Conservation (phyloP, 2,329 filamentous ascomycete species). For the Eutypella sp. region DNA sequence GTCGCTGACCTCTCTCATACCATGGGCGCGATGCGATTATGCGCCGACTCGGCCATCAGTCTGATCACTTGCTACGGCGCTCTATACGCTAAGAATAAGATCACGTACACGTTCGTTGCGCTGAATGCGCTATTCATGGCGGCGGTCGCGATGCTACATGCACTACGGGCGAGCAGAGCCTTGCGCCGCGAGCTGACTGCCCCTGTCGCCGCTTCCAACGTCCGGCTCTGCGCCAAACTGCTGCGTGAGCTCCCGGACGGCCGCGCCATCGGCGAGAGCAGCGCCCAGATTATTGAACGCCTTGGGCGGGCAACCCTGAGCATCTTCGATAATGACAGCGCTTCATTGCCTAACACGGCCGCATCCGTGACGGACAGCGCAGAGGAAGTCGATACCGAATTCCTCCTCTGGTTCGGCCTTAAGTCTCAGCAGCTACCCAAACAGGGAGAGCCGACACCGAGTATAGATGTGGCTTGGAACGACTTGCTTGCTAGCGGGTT, state of each 20-base stretch:
- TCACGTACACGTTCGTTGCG: conserved; percentile 23
- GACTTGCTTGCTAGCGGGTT: conserved; percentile 5
- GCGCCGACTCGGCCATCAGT: conserved; percentile 12
- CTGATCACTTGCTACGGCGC: conserved; percentile 13
- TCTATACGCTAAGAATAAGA: conserved; percentile 21
- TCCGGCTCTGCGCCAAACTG: not conserved
- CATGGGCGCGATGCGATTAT: conserved; percentile 9
- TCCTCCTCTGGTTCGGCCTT: conserved; percentile 20
- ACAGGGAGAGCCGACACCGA: conserved; percentile 3
- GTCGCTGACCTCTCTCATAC: too few species aligned
- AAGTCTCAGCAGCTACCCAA: conserved; percentile 3
- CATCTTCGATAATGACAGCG: not conserved
- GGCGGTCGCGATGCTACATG: conserved; percentile 23
- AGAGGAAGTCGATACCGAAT: conserved; percentile 16
- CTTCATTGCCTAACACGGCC: conserved; percentile 3
- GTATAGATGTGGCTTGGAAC: conserved; percentile 6
- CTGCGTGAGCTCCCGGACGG: not conserved
- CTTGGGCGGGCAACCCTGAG: not conserved
- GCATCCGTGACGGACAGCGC: conserved; percentile 3
- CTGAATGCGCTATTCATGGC: conserved; percentile 24
- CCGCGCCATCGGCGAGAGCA: not conserved
- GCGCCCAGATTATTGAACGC: not conserved
- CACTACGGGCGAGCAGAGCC: conserved; percentile 16
- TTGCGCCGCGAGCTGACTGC: conserved; percentile 4
- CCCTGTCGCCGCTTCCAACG: conserved; percentile 3